Evolutionary conservation across 2,329 filamentous ascomycete genomes (phyloP).

Genomic region (Cercospora nicotianae): DNA sequence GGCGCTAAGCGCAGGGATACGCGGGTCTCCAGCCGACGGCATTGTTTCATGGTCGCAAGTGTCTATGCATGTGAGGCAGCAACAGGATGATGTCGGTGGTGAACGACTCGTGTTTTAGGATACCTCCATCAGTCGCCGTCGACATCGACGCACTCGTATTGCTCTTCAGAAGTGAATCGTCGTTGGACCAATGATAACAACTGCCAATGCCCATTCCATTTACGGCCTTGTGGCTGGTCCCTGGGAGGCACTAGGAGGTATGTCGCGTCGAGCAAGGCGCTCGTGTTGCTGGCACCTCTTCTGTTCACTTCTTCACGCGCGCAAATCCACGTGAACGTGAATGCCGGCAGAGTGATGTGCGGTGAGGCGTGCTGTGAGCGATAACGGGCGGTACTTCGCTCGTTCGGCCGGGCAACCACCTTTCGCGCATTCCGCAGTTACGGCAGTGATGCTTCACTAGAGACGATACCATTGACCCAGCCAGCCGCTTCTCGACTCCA

Average conservation of each 20-base stretch:
- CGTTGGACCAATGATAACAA: background rate
- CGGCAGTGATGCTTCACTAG: slow-evolving; percentile 2
- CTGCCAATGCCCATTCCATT: background rate
- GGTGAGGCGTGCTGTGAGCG: background rate
- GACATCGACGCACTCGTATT: background rate
- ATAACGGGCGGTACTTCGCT: background rate
- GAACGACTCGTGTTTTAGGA: background rate
- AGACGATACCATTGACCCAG: background rate
- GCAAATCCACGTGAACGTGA: background rate
- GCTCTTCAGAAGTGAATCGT: background rate
- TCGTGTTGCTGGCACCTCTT: background rate
- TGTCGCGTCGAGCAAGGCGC: background rate
- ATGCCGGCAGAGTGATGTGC: background rate
- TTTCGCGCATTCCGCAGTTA: slow-evolving; percentile 1
- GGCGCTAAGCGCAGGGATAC: background rate
- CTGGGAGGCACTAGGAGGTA: background rate
- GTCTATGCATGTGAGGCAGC: slow-evolving; percentile 1
- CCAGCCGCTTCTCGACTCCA: background rate
- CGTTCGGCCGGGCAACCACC: slow-evolving; percentile 1
- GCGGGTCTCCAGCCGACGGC: background rate
- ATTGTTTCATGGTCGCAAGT: slow-evolving; percentile 5
- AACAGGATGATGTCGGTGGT: background rate
- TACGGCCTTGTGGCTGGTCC: background rate
- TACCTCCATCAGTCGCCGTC: background rate
- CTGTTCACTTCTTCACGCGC: background rate